Conservation (phyloP, 208 protist species). For the Crithidia acanthocephali region DNA sequence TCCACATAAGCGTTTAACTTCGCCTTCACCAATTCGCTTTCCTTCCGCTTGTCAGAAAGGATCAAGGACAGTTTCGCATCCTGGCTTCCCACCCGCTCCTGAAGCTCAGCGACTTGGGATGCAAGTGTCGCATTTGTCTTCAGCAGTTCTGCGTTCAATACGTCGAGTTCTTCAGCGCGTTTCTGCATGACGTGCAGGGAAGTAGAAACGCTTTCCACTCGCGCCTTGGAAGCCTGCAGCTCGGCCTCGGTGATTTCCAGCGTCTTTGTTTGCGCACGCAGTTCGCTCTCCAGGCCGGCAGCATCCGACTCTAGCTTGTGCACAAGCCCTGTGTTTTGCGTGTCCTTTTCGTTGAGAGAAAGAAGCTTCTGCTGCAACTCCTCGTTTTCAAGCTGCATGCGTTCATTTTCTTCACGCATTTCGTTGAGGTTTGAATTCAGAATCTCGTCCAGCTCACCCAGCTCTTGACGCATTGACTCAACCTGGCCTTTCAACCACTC, state of each 20-base stretch:
- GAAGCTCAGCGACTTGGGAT: conserved; percentile 17
- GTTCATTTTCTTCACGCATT: conserved; percentile 79
- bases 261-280: conserved; percentile 54
- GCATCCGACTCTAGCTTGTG: not conserved
- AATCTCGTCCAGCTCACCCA: conserved; percentile 76
- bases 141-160: conserved; percentile 11
- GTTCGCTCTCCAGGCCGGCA: conserved; percentile 18
- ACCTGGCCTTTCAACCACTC: conserved; percentile 67
- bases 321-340: not conserved
- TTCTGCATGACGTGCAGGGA: conserved; percentile 21
- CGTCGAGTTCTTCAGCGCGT: conserved; percentile 25
- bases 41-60: conserved; percentile 40
- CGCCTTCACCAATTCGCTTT: conserved; percentile 47
- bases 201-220: conserved; percentile 23
- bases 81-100: conserved; percentile 34
- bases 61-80: conserved; percentile 45
- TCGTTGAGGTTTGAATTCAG: conserved; percentile 77
- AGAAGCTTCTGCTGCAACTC: conserved; percentile 33
- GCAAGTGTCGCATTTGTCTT: conserved; percentile 11
- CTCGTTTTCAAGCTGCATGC: conserved; percentile 43
- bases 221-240: conserved; percentile 42
- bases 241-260: conserved; percentile 57
- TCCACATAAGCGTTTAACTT: conserved; percentile 67
- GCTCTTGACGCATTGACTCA: conserved; percentile 68
- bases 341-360: conserved; percentile 23